Evolutionary conservation across 1,139 yeast genomes (phyloP).

Genomic region (Geotrichum histeridarum): DNA sequence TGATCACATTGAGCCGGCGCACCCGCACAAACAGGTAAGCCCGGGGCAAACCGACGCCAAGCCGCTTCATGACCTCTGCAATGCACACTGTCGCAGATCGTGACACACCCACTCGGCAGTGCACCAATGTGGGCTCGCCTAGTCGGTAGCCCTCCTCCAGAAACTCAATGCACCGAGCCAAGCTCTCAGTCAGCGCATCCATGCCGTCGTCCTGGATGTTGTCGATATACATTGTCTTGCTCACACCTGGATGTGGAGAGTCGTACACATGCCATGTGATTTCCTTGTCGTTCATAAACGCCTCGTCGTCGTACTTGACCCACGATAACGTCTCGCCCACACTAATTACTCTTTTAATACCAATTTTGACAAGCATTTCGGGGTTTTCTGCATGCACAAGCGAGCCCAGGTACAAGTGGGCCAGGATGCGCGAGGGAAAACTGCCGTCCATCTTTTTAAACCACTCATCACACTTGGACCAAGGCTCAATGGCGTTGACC

Average conservation of each 20-base stretch:
- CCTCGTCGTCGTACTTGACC: slow-evolving; percentile 28
- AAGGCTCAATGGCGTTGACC: not conserved
- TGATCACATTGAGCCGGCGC: slow-evolving; percentile 76
- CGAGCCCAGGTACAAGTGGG: slow-evolving; percentile 83
- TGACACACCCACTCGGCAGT: slow-evolving; percentile 89
- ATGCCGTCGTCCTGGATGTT: slow-evolving; percentile 51
- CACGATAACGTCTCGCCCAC: slow-evolving; percentile 81
- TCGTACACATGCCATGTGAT: slow-evolving; percentile 18
- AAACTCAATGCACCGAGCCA: slow-evolving; percentile 43
- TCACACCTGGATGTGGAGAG: slow-evolving; percentile 27
- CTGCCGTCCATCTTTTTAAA: slow-evolving; percentile 46
- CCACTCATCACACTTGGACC: slow-evolving; percentile 29
- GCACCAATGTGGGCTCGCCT: slow-evolving; percentile 59
- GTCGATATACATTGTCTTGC: slow-evolving; percentile 40
- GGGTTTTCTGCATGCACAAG: slow-evolving; percentile 74
- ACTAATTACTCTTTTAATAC: slow-evolving; percentile 72
- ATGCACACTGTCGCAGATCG: slow-evolving; percentile 86
- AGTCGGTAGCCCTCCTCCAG: slow-evolving; percentile 40
- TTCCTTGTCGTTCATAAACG: slow-evolving; percentile 17
- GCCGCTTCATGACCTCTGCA: slow-evolving; percentile 79
- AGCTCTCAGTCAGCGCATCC: slow-evolving; percentile 41
- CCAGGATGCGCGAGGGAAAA: slow-evolving; percentile 68
- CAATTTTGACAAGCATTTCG: slow-evolving; percentile 56
- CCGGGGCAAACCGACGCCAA: slow-evolving; percentile 57
- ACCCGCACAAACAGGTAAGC: slow-evolving; percentile 81